phyloP scores from a whole-genome alignment of 192 early-diverging fungal species.

The Coemansia sp. region DNA sequence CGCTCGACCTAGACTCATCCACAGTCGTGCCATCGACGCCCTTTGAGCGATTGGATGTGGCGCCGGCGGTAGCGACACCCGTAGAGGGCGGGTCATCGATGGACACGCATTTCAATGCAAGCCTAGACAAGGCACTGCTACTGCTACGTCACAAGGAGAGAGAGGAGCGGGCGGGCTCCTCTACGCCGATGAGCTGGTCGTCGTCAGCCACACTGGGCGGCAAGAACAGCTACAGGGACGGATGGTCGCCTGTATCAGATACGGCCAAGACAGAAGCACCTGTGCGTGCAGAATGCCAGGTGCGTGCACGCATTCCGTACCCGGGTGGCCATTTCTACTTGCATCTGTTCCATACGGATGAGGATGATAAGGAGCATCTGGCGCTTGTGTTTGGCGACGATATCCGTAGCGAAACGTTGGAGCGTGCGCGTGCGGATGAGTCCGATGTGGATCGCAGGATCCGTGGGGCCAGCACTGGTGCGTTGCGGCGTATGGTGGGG shows the following conservation, averaged over 20 bases:
- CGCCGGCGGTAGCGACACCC: conserved; percentile 5
- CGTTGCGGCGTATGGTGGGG: conserved; percentile 47
- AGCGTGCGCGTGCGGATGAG: conserved; percentile 66
- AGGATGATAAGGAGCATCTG: conserved; percentile 89
- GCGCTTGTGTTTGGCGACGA: conserved; percentile 92
- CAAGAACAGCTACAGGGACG: not conserved
- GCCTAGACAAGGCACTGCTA: conserved; percentile 46
- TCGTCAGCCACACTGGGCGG: conserved; percentile 10
- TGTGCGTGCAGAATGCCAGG: conserved; percentile 45
- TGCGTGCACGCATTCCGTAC: conserved; percentile 78
- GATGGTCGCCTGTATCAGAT: not conserved
- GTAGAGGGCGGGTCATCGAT: conserved; percentile 12
- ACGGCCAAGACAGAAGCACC: not conserved
- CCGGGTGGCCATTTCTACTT: conserved; percentile 76
- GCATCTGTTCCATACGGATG: conserved; percentile 81
- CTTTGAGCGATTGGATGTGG: conserved; percentile 7
- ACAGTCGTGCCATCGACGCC: conserved; percentile 46
- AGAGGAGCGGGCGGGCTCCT: conserved; percentile 4
- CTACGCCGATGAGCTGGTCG: conserved; percentile 37
- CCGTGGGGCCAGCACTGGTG: conserved; percentile 73
- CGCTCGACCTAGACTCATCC: conserved; percentile 26
- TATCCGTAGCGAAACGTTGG: conserved; percentile 67
- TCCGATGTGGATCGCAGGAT: conserved; percentile 75
- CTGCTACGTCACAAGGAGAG: conserved; percentile 27
- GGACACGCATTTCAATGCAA: conserved; percentile 51